Evolutionary conservation across 2,329 filamentous ascomycete genomes (phyloP).

Genomic region (Phialemonium atrogriseum): DNA sequence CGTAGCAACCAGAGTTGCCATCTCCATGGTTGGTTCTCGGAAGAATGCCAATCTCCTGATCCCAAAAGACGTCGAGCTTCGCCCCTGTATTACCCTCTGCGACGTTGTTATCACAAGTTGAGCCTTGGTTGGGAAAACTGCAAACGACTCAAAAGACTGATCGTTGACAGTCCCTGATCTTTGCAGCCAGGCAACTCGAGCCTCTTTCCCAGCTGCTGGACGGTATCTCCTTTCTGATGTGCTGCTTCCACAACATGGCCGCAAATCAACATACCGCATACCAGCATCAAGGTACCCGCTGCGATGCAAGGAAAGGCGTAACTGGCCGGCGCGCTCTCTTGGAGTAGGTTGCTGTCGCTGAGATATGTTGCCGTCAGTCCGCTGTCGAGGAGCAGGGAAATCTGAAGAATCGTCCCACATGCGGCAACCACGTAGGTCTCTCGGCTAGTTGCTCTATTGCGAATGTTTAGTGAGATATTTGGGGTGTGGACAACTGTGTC

Average conservation of each 20-base stretch:
- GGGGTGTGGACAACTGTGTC: conserved; percentile 7
- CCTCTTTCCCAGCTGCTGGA: conserved; percentile 2
- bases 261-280: conserved; percentile 20
- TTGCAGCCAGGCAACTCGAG: conserved; percentile 21
- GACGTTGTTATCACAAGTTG: no score
- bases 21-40: no score
- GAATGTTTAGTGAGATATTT: conserved; percentile 13
- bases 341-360: conserved; percentile 7
- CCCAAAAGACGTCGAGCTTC: not conserved
- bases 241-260: conserved; percentile 22
- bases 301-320: conserved; percentile 19
- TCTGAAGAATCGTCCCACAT: conserved; percentile 14
- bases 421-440: conserved; percentile 11
- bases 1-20: no score
- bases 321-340: conserved; percentile 1
- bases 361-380: conserved; percentile 7
- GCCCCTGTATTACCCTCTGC: not conserved
- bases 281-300: conserved; percentile 18
- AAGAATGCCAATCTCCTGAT: no score
- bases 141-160: conserved; percentile 18
- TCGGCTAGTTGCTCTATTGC: not conserved
- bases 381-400: conserved; percentile 13
- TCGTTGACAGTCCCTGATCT: conserved; percentile 15
- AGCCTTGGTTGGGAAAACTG: no score
- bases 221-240: conserved; percentile 16